These are phyloP conservation scores for Cordyceps tenuipes DNA, from an alignment of 2,329 filamentous ascomycete species.

Conservation along the genomic window DNA sequence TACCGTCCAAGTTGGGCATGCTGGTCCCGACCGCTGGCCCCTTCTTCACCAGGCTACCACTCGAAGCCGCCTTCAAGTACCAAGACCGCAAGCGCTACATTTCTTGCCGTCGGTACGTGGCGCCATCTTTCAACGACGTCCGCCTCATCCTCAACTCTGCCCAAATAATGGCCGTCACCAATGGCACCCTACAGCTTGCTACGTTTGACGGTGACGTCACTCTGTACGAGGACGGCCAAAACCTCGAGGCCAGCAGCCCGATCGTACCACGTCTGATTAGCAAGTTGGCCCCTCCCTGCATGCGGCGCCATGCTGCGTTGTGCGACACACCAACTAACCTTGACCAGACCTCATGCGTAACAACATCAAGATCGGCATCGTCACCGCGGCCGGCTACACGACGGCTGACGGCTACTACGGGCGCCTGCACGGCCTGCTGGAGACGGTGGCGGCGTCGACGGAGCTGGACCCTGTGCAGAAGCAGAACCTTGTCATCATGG, in stretches of 20 bases:
- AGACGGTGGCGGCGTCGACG: slow-evolving; percentile 58
- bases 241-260: slow-evolving; percentile 65
- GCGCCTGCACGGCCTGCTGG: slow-evolving; percentile 77
- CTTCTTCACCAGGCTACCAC: slow-evolving; percentile 82
- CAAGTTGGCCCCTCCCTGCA: slow-evolving; percentile 18
- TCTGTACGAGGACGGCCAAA: slow-evolving; percentile 83
- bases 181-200: slow-evolving; percentile 68
- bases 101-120: slow-evolving; percentile 83
- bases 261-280: slow-evolving; percentile 59
- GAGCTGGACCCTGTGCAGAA: slow-evolving; percentile 58
- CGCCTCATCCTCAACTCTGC: slow-evolving; percentile 89
- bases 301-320: not conserved
- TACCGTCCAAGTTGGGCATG: slow-evolving; percentile 84
- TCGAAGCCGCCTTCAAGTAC: slow-evolving; percentile 85
- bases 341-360: slow-evolving; percentile 57
- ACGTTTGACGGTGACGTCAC: slow-evolving; percentile 98
- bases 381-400: slow-evolving; percentile 92
- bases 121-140: slow-evolving; percentile 95
- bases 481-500: slow-evolving; percentile 80
- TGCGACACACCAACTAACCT: too few species aligned
- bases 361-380: slow-evolving; percentile 83
- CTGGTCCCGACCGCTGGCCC: slow-evolving; percentile 86
- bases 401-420: slow-evolving; percentile 79
- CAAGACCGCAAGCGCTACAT: slow-evolving; percentile 84
- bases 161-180: slow-evolving; percentile 84